Conservation (phyloP, 768 basidiomycete genomes). For the Kondoa subrosea region DNA sequence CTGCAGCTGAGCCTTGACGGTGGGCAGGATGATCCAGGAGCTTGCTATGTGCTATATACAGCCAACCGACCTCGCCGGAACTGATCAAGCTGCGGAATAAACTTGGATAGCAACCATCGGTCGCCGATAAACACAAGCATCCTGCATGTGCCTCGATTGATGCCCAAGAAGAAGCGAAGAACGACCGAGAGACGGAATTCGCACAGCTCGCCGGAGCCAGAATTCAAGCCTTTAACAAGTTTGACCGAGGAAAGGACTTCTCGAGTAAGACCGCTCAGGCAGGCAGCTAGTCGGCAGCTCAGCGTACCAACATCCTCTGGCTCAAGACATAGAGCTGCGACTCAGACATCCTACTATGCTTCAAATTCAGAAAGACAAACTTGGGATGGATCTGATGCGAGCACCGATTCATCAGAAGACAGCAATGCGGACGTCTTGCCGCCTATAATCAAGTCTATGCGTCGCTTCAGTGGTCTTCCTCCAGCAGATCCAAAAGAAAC, state of each 20-base stretch:
- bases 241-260: neutral
- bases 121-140: too few species aligned
- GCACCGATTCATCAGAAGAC: neutral
- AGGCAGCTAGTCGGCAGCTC: neutral
- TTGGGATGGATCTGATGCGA: neutral
- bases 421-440: neutral
- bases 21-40: too few species aligned
- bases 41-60: too few species aligned
- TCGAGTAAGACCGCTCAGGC: neutral
- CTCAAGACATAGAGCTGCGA: neutral
- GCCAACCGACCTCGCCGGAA: too few species aligned
- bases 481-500: neutral
- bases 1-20: too few species aligned
- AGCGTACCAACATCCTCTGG: neutral
- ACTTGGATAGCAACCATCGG: too few species aligned
- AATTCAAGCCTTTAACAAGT: neutral
- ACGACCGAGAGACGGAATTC: neutral
- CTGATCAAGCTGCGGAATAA: too few species aligned
- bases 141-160: too few species aligned
- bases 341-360: neutral
- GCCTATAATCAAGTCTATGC: neutral
- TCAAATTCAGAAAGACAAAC: neutral
- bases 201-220: neutral
- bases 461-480: neutral
- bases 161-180: neutral